Conservation (phyloP, 192 early-diverging fungal species). For the Tieghemiomyces parasiticus region DNA sequence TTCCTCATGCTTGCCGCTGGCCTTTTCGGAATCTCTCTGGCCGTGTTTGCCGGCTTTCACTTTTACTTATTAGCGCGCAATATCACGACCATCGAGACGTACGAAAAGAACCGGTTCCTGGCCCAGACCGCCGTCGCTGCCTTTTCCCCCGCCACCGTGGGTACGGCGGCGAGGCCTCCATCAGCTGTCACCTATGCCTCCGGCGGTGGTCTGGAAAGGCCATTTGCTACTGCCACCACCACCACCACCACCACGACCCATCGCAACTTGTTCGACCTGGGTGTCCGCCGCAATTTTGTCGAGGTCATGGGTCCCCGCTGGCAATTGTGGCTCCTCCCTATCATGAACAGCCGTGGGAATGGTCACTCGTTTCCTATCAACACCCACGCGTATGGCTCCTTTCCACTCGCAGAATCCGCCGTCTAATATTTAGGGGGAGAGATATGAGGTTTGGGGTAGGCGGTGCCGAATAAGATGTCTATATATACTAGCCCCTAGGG, state of each 20-base stretch:
- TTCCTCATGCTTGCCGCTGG: conserved; percentile 18
- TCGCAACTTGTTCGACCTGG: conserved; percentile 33
- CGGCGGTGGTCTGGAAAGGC: too few relatives aligned
- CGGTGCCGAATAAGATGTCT: too few relatives aligned
- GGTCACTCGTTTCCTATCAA: conserved; percentile 34
- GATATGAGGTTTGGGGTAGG: too few relatives aligned
- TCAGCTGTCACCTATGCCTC: too few relatives aligned
- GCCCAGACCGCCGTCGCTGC: not conserved
- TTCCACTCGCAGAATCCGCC: conserved; percentile 19
- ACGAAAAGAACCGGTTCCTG: conserved; percentile 19
- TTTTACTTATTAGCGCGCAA: conserved; percentile 22
- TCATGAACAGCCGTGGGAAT: conserved; percentile 30
- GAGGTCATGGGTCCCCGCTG: conserved; percentile 39
- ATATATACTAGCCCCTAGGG: too few relatives aligned
- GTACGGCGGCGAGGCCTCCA: too few relatives aligned
- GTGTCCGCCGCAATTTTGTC: conserved; percentile 26
- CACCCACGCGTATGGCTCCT: conserved; percentile 27
- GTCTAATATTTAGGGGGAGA: too few relatives aligned
- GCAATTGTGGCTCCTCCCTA: conserved; percentile 37
- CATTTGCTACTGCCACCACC: too few relatives aligned
- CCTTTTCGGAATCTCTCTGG: conserved; percentile 16
- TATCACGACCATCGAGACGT: conserved; percentile 27
- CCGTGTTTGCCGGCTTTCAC: conserved; percentile 23
- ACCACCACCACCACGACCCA: too few relatives aligned
- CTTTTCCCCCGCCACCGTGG: conserved; percentile 12